A percentile compares a stretch with the other conserved stretches of the same genome.
These are phyloP conservation scores for Eleusine coracana DNA, from an alignment of 176 grass and related monocot genomes.

Conservation along the genomic window DNA sequence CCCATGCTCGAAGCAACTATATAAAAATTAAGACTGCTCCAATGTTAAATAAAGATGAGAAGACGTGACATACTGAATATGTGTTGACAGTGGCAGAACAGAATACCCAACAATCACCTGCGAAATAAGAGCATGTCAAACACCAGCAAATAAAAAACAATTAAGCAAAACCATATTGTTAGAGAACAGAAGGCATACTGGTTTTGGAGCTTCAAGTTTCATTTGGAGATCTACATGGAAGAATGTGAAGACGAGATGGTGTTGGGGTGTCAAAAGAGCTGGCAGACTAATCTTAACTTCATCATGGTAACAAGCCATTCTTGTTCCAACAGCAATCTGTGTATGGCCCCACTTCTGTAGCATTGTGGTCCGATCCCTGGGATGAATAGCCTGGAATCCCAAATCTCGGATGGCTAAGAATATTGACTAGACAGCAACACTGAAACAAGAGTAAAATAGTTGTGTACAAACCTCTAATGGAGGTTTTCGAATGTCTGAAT, in stretches of 20 bases:
- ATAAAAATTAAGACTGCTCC: background rate
- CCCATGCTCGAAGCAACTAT: conserved; percentile 7
- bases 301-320: conserved; percentile 91
- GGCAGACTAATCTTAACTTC: conserved; percentile 96
- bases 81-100: conserved; percentile 83
- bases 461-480: conserved; percentile 76
- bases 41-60: conserved; percentile 27
- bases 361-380: conserved; percentile 63
- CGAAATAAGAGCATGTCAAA: conserved; percentile 45
- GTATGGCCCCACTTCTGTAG: conserved; percentile 91
- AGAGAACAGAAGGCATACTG: conserved; percentile 61
- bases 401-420: conserved; percentile 43
- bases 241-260: conserved; percentile 96
- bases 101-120: conserved; percentile 93
- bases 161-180: conserved; percentile 20
- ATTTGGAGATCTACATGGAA: conserved; percentile 96
- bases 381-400: conserved; percentile 76
- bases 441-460: conserved; percentile 28
- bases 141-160: conserved; percentile 30
- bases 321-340: conserved; percentile 82
- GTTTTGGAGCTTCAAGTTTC: conserved; percentile 95
- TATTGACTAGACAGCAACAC: conserved; percentile 38
- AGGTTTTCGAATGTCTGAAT: conserved; percentile 85
- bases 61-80: conserved; percentile 84
- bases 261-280: conserved; percentile 85